Conservation (phyloP, 768 basidiomycete species). For the Russula lepida region DNA sequence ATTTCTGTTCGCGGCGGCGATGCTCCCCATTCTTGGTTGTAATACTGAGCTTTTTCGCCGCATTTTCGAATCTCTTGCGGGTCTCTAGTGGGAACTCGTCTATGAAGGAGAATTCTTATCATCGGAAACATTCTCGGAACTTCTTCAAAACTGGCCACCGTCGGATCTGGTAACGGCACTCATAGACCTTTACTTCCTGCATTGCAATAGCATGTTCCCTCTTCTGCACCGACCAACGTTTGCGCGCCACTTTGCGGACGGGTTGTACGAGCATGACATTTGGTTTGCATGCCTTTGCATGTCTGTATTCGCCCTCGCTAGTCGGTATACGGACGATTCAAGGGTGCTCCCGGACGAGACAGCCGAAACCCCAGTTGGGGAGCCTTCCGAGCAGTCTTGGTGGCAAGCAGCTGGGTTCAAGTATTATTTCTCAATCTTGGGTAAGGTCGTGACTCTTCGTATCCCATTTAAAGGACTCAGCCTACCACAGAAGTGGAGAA, state of each 20-base stretch:
- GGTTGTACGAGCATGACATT: conserved; percentile 40
- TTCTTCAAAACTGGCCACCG: conserved; percentile 48
- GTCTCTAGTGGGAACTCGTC: conserved; percentile 46
- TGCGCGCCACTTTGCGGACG: conserved; percentile 46
- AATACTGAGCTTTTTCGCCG: not conserved
- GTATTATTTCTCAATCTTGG: conserved; percentile 50
- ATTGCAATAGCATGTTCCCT: conserved; percentile 52
- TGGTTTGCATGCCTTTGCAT: conserved; percentile 29
- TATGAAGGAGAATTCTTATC: conserved; percentile 39
- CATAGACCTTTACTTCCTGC: conserved; percentile 59
- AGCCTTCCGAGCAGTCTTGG: conserved; percentile 29
- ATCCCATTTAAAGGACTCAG: conserved; percentile 6
- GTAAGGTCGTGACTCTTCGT: conserved; percentile 28
- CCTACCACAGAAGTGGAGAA: conserved; percentile 41
- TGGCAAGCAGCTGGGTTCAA: conserved; percentile 53
- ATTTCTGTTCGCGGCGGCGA: not conserved
- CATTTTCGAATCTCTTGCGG: not conserved
- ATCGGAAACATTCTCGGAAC: conserved; percentile 29
- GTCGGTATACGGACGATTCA: conserved; percentile 25
- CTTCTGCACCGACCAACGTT: conserved; percentile 69
- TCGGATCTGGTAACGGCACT: conserved; percentile 48
- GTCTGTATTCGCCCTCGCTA: conserved; percentile 26
- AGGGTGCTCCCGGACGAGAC: conserved; percentile 24
- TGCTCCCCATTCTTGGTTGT: not conserved
- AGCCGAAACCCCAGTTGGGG: conserved; percentile 23